Conservation (phyloP, 2,329 filamentous ascomycete genomes). For the Trichoderma koningiopsis region DNA sequence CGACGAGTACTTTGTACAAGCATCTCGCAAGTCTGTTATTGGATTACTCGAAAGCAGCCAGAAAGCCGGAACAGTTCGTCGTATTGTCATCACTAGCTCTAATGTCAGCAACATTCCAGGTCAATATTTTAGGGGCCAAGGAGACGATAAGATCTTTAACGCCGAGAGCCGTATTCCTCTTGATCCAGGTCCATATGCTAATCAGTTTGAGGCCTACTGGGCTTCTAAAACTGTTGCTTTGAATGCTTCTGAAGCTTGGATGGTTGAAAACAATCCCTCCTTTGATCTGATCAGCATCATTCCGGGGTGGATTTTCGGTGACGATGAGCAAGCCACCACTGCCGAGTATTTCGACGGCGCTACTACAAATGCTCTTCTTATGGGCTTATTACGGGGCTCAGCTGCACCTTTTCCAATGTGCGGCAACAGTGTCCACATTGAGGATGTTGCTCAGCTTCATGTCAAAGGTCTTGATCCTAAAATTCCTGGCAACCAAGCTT, state of each 20-base stretch:
- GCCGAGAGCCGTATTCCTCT: background rate
- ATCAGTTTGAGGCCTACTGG: background rate
- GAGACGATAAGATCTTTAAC: constrained; percentile 5
- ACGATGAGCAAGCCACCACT: background rate
- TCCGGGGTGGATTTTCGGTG: constrained; percentile 4
- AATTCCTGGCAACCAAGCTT: constrained; percentile 4
- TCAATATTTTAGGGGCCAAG: background rate
- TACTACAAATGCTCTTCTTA: constrained; percentile 1
- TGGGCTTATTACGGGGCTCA: background rate
- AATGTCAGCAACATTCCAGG: background rate
- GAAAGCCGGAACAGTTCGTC: background rate
- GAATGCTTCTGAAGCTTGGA: constrained; percentile 12
- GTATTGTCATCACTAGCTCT: constrained; percentile 1
- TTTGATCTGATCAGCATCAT: constrained; percentile 16
- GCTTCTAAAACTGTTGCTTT: background rate
- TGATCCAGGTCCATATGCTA: background rate
- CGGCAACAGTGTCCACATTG: background rate
- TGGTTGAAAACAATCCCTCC: background rate
- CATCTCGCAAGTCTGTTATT: background rate
- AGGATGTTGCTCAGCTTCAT: constrained; percentile 3
- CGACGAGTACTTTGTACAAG: background rate
- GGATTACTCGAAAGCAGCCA: background rate
- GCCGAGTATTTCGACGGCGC: background rate
- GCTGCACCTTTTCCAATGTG: background rate
- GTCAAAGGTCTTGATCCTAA: background rate